Evolutionary conservation across 257 asterid genomes (phyloP).

Genomic region (Anisodus tanguticus): DNA sequence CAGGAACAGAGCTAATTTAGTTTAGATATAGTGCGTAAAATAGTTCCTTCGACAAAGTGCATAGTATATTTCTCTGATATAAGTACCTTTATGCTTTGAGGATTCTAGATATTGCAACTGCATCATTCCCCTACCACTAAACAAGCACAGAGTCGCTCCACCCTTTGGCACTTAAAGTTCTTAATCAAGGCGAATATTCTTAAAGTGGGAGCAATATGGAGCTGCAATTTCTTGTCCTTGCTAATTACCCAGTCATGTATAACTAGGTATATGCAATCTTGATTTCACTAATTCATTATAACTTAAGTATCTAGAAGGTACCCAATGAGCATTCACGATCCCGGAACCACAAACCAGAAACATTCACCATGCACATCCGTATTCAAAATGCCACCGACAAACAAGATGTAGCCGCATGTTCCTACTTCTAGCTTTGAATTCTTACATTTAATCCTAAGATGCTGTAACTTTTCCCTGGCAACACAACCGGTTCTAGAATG

Average conservation of each 20-base stretch:
- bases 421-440: not conserved
- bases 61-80: not conserved
- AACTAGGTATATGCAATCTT: not conserved
- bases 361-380: not conserved
- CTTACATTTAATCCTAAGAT: conserved; percentile 13
- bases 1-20: not conserved
- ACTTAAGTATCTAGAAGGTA: not conserved
- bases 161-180: not conserved
- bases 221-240: not conserved
- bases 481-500: conserved; percentile 7
- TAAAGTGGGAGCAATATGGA: conserved; percentile 8
- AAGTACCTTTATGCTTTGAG: conserved; percentile 7
- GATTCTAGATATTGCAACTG: conserved; percentile 23
- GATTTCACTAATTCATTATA: not conserved
- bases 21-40: not conserved
- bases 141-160: conserved; percentile 22
- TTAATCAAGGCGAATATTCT: not conserved
- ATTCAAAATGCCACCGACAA: not conserved
- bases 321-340: conserved; percentile 12
- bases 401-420: conserved; percentile 15
- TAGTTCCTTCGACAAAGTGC: not conserved
- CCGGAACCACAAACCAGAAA: conserved; percentile 12
- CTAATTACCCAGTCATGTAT: not conserved
- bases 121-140: not conserved
- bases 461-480: conserved; percentile 22